A percentile compares a stretch with the other conserved stretches of the same genome.
Conservation (phyloP, 2,329 filamentous ascomycete species). For the Beauveria sp. region DNA sequence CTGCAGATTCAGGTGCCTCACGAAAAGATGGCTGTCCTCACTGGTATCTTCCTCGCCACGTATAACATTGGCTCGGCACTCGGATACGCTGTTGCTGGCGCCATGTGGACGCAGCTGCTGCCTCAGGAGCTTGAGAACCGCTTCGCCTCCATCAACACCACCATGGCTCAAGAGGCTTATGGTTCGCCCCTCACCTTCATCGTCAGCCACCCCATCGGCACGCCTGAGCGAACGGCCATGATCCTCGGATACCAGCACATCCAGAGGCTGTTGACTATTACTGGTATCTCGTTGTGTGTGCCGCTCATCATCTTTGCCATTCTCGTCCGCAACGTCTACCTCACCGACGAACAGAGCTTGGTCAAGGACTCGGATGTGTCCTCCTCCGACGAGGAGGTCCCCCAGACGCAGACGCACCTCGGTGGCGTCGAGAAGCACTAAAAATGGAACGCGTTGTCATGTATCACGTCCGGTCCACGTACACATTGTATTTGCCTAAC, state of each 20-base stretch:
- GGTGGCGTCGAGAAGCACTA: background rate
- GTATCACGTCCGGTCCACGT: background rate
- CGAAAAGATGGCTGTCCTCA: conserved; percentile 55
- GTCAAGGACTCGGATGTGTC: conserved; percentile 22
- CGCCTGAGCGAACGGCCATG: conserved; percentile 34
- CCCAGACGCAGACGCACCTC: conserved; percentile 10
- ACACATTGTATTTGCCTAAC: background rate
- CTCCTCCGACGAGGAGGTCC: conserved; percentile 11
- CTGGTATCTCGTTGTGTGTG: conserved; percentile 40
- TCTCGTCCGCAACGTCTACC: conserved; percentile 36
- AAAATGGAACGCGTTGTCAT: background rate
- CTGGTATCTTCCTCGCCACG: conserved; percentile 53
- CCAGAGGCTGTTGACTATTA: conserved; percentile 39
- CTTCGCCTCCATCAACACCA: conserved; percentile 30
- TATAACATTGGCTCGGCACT: conserved; percentile 57
- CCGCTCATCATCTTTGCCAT: conserved; percentile 38
- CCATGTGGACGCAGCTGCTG: conserved; percentile 54
- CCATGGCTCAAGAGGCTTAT: conserved; percentile 26
- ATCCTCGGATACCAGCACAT: conserved; percentile 38
- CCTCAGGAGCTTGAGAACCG: conserved; percentile 42
- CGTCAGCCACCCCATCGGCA: conserved; percentile 29
- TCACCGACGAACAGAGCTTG: conserved; percentile 38
- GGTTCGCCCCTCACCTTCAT: conserved; percentile 23
- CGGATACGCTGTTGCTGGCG: conserved; percentile 52
- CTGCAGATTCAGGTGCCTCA: conserved; percentile 35